These are phyloP conservation scores for Hanseniaspora taiwanica DNA, from an alignment of 805 yeast genomes.

Conservation along the genomic window DNA sequence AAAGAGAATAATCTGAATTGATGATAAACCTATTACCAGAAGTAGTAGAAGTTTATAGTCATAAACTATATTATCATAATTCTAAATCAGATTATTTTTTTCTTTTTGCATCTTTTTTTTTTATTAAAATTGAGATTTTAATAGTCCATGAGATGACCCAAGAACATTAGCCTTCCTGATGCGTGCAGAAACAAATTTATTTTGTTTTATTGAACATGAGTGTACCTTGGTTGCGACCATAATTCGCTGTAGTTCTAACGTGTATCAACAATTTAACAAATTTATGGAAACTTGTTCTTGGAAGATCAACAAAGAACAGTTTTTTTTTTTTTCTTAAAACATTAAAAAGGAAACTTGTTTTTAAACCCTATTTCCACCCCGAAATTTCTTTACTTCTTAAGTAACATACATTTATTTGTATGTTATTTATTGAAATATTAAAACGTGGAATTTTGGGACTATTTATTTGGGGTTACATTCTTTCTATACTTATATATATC, in stretches of 20 bases:
- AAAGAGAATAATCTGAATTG: too few relatives aligned
- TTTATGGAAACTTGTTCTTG: neutral
- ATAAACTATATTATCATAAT: too few relatives aligned
- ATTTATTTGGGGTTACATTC: neutral
- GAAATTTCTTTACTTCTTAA: neutral
- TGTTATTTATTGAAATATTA: too few relatives aligned
- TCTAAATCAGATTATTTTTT: too few relatives aligned
- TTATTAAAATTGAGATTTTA: too few relatives aligned
- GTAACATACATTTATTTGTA: too few relatives aligned
- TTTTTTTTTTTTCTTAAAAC: too few relatives aligned
- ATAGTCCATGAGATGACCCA: constrained; percentile 3
- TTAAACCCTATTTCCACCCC: constrained; percentile 1
- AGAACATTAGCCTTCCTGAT: constrained; percentile 5
- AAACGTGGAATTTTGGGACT: constrained; percentile 1
- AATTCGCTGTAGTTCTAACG: constrained; percentile 14
- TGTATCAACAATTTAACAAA: neutral
- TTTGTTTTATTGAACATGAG: neutral
- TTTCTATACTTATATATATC: neutral
- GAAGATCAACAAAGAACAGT: too few relatives aligned
- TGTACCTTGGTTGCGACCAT: constrained; percentile 23
- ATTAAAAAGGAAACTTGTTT: too few relatives aligned
- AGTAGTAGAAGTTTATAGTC: too few relatives aligned
- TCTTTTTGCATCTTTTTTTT: too few relatives aligned
- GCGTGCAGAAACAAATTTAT: neutral
- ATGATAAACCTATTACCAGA: too few relatives aligned